Conservation (phyloP, 331 rosid genomes). For the Rhamnella rubrinervis region DNA sequence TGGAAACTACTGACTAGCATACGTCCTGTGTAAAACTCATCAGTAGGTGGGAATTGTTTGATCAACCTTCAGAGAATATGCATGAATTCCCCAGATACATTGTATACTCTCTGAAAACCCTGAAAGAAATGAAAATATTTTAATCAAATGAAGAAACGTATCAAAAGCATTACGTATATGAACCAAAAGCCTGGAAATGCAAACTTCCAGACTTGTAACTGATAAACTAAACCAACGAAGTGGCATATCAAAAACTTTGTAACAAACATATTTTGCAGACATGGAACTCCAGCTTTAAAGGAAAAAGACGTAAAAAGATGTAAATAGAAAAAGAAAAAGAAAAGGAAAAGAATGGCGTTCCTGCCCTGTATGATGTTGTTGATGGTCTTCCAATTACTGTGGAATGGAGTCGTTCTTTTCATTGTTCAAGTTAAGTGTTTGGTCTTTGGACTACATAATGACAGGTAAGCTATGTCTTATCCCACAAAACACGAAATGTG, state of each 20-base stretch:
- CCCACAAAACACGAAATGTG: neutral
- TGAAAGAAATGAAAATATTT: conserved; percentile 31
- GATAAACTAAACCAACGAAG: neutral
- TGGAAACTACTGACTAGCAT: neutral
- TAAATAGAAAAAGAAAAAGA: neutral
- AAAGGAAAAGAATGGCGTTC: neutral
- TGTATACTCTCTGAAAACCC: conserved; percentile 77
- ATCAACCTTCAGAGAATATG: conserved; percentile 65
- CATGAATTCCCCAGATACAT: conserved; percentile 81
- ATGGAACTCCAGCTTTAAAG: too few relatives aligned
- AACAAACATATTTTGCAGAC: too few relatives aligned
- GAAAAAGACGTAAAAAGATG: neutral
- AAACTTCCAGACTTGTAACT: neutral
- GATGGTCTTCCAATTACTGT: neutral
- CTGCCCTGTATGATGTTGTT: neutral
- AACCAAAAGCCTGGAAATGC: neutral
- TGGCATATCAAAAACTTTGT: neutral
- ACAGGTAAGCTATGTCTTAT: neutral
- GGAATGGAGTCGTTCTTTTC: neutral
- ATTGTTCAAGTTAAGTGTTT: neutral
- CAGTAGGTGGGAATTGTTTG: conserved; percentile 77
- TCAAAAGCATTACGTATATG: neutral
- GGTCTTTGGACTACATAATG: neutral
- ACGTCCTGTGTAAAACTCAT: conserved; percentile 4
- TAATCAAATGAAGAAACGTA: conserved; percentile 7